Percentiles rank a stretch among this genome's conserved stretches.
phyloP scores from a whole-genome alignment of 805 yeast species.

The Lachancea quebecensis region DNA sequence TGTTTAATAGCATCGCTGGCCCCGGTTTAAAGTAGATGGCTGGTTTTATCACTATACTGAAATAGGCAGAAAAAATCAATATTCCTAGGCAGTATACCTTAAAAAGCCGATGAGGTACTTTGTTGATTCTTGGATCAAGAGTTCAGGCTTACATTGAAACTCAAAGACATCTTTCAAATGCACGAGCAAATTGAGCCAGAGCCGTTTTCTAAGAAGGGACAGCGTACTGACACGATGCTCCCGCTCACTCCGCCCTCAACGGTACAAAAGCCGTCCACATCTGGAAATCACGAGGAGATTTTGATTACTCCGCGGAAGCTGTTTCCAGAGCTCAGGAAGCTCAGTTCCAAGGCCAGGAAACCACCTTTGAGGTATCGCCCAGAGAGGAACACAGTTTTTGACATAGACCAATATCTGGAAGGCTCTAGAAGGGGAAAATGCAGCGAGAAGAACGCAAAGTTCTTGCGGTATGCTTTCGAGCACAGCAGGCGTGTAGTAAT shows the following conservation, averaged over 20 bases:
- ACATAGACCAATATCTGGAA: slow-evolving; percentile 25
- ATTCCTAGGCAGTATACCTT: too few relatives aligned
- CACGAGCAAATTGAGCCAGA: background rate
- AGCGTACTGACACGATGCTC: background rate
- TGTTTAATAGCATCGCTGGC: background rate
- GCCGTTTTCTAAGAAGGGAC: background rate
- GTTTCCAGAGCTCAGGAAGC: slow-evolving; percentile 13
- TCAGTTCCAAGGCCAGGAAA: slow-evolving; percentile 28
- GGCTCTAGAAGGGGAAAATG: slow-evolving; percentile 8
- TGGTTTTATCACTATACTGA: background rate
- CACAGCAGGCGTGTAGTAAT: slow-evolving; percentile 55
- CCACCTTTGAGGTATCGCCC: slow-evolving; percentile 44
- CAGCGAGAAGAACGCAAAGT: slow-evolving; percentile 32
- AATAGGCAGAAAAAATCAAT: background rate
- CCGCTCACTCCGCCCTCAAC: slow-evolving; percentile 11
- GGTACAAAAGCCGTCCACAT: slow-evolving; percentile 1
- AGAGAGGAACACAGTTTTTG: slow-evolving; percentile 38
- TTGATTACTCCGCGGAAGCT: slow-evolving; percentile 19
- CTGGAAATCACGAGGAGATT: background rate
- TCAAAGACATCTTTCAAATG: too few relatives aligned
- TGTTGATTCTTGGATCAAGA: too few relatives aligned
- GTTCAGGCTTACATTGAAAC: too few relatives aligned
- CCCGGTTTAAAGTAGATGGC: background rate
- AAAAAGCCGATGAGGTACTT: too few relatives aligned
- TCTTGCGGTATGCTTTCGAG: slow-evolving; percentile 44